Base-by-base conservation (phyloP, 495 filamentous ascomycete species). In the Articulospora tetracladia region DNA sequence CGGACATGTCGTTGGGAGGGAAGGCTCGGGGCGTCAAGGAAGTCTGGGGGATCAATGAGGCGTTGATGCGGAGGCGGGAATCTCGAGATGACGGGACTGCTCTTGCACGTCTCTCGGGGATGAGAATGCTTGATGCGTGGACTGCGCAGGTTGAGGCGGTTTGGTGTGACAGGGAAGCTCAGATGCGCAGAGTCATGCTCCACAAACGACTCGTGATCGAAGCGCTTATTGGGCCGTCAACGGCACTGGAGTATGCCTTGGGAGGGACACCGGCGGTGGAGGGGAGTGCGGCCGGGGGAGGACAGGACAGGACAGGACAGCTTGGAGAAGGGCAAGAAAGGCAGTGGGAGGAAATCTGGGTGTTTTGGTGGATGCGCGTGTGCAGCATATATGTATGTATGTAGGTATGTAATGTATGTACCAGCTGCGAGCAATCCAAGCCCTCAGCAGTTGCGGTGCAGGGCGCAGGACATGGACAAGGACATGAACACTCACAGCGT, bases 101-200 rank as follows among this genome's bases (percentile, higher is more conserved):
- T 27, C 8, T 24, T 49, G 10, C 17, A 8, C 11, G 39, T 44
- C n/a, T 44, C 19, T 3, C 11, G 25, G 36, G 25, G 49, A 47
- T 36, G 62, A 55, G 2, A 58, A 57, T 58, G 58, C 24, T 57
- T 55, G 53, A 47, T 25, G 22, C 50, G 10, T 50, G 55, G 23
- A 41, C 15, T 10, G 55, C 24, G 39, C n/a, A n/a, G n/a, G n/a
- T n/a, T n/a, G 44, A 46, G 49, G 32, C 48, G n/a, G 41, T 17
- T 50, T 63, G 13, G 61, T 55, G 61, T 58, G 61, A 63, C 52
- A 30, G 32, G 49, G 56, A 55, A 62, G 59, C 53, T 63, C 55
- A 62, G 56, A 63, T 63, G 56, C 36, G 46, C 36, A 59, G 56
- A 63, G 61, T 59, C 55, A 62, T 58, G 60, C 60, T 62, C 59